A percentile compares a stretch with the other conserved stretches of the same genome.
phyloP scores from a whole-genome alignment of 2,329 filamentous ascomycete genomes.

The Alternaria sp. region DNA sequence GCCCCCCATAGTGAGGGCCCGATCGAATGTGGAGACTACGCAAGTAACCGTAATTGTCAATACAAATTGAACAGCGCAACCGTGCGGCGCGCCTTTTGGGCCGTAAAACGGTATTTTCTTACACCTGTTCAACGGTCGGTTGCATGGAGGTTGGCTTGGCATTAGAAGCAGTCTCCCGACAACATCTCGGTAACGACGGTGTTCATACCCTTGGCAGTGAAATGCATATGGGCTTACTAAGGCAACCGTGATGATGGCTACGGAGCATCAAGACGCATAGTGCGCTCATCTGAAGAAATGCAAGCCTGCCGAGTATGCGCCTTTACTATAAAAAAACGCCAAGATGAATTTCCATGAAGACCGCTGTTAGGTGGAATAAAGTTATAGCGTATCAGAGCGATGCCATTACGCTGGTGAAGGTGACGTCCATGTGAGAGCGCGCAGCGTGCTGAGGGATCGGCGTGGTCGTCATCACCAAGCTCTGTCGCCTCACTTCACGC shows the following conservation, averaged over 20 bases:
- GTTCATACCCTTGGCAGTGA: not conserved
- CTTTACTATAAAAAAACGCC: not conserved
- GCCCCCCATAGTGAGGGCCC: not conserved
- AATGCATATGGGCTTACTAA: not conserved
- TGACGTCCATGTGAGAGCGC: conserved; percentile 24
- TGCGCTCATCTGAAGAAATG: not conserved
- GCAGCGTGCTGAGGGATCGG: not conserved
- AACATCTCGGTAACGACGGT: not conserved
- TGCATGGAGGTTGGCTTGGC: conserved; percentile 5
- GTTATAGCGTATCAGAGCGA: not conserved
- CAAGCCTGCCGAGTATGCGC: not conserved
- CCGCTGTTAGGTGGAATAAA: no score
- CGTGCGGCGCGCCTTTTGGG: conserved; percentile 18
- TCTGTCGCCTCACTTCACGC: conserved; percentile 1
- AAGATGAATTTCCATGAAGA: not conserved
- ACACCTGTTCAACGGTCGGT: conserved; percentile 2
- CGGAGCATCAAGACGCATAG: not conserved
- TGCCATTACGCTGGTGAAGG: not conserved
- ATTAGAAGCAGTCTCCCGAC: not conserved
- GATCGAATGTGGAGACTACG: conserved; percentile 4
- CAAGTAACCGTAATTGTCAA: conserved; percentile 20
- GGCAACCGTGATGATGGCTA: not conserved
- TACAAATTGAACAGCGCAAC: conserved; percentile 15
- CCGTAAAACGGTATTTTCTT: conserved; percentile 8
- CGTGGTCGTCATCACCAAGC: conserved; percentile 9